These are phyloP conservation scores for Fusarium xylarioides DNA, from an alignment of 2,329 filamentous ascomycete genomes.

Conservation along the genomic window DNA sequence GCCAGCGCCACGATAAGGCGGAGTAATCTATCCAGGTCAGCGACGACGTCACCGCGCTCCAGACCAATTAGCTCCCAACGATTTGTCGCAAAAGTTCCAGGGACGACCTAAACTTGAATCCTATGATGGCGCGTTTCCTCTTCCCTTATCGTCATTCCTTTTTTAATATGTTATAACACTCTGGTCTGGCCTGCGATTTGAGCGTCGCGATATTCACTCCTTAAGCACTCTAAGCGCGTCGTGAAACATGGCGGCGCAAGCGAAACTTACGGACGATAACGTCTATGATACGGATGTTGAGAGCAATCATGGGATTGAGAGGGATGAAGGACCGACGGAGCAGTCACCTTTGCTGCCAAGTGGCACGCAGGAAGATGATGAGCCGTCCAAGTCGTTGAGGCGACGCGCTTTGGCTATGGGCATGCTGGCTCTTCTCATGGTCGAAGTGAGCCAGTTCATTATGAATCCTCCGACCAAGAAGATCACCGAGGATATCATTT, in stretches of 20 bases:
- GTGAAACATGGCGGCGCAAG: constrained; percentile 2
- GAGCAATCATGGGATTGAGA: constrained; percentile 3
- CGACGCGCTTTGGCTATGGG: constrained; percentile 46
- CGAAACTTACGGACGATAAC: neutral
- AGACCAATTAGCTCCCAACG: constrained; percentile 4
- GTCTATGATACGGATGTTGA: constrained; percentile 16
- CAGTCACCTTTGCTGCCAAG: constrained; percentile 34
- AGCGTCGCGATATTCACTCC: neutral
- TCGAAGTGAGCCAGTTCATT: constrained; percentile 53
- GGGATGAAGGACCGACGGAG: constrained; percentile 20
- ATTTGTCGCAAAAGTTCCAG: constrained; percentile 29
- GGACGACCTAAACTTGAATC: constrained; percentile 11
- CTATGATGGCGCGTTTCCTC: neutral
- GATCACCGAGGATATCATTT: constrained; percentile 64
- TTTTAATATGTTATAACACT: neutral
- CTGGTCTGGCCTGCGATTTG: neutral
- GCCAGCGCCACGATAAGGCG: constrained; percentile 2
- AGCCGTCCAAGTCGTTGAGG: constrained; percentile 41
- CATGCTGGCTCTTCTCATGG: constrained; percentile 52
- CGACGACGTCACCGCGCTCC: constrained; percentile 17
- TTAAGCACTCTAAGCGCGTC: neutral
- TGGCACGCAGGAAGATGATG: constrained; percentile 19
- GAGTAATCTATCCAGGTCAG: constrained; percentile 8
- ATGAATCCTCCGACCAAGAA: constrained; percentile 56
- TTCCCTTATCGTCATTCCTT: neutral